phyloP scores from a whole-genome alignment of 768 basidiomycete genomes.

The Panellus pusillus region DNA sequence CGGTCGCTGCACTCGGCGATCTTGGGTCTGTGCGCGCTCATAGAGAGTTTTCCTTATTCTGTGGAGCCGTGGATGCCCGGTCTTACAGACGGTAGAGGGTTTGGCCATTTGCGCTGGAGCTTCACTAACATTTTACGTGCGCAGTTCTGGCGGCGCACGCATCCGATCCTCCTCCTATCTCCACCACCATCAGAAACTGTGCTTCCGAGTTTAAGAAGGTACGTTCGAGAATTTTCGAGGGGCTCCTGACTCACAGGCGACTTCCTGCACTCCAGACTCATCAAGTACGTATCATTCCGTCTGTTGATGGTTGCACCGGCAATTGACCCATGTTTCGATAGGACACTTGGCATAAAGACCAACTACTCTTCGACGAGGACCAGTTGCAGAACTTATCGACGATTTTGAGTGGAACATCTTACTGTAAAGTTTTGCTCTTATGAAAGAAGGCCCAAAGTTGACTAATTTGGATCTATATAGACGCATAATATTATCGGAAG shows the following conservation, averaged over 20 bases:
- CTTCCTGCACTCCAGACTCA: constrained; percentile 47
- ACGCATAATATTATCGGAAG: constrained; percentile 7
- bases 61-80: constrained; percentile 90
- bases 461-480: constrained; percentile 5
- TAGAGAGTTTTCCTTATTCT: constrained; percentile 93
- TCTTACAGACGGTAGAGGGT: constrained; percentile 65
- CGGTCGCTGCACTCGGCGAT: constrained; percentile 84
- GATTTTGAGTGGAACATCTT: constrained; percentile 89
- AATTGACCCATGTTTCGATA: constrained; percentile 32
- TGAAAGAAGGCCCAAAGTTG: neutral
- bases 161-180: constrained; percentile 86
- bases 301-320: constrained; percentile 11
- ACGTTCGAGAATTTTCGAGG: constrained; percentile 6
- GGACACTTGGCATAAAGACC: constrained; percentile 94
- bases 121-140: constrained; percentile 13
- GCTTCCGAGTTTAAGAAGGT: constrained; percentile 87
- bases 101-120: constrained; percentile 6
- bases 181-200: constrained; percentile 83
- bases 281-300: constrained; percentile 43
- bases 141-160: constrained; percentile 75
- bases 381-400: constrained; percentile 84
- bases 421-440: constrained; percentile 53
- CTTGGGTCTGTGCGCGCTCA: constrained; percentile 84
- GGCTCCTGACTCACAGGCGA: constrained; percentile 18
- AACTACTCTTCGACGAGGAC: constrained; percentile 84